A percentile compares a stretch with the other conserved stretches of the same genome.
phyloP scores from a whole-genome alignment of 1,284 basidiomycete species.

The Tilletia horrida region DNA sequence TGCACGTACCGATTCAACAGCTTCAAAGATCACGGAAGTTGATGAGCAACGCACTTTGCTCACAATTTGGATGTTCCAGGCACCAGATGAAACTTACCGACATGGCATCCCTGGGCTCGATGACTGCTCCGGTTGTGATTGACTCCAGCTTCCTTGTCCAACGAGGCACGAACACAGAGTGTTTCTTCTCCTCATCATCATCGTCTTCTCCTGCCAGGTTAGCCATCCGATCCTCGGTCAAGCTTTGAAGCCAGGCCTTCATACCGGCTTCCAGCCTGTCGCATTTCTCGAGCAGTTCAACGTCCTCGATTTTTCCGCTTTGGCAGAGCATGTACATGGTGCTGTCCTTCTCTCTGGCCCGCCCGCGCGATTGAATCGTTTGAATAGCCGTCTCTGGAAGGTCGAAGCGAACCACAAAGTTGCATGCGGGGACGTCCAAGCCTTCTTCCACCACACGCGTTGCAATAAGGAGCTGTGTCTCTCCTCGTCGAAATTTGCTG shows the following conservation, averaged over 20 bases:
- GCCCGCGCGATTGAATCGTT: background rate
- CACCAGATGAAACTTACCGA: slow-evolving; percentile 31
- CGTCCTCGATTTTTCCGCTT: background rate
- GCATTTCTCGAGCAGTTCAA: background rate
- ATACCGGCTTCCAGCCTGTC: slow-evolving; percentile 18
- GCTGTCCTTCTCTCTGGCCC: background rate
- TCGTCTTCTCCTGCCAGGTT: slow-evolving; percentile 16
- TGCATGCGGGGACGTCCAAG: slow-evolving; percentile 38
- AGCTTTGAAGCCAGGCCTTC: slow-evolving; percentile 28
- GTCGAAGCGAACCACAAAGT: slow-evolving; percentile 35
- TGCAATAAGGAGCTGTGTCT: slow-evolving; percentile 38
- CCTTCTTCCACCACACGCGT: slow-evolving; percentile 45
- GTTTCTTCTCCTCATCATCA: slow-evolving; percentile 18
- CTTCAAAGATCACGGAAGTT: slow-evolving; percentile 18
- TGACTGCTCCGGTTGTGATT: slow-evolving; percentile 29
- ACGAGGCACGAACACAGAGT: background rate
- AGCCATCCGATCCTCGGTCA: slow-evolving; percentile 22
- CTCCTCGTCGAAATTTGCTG: slow-evolving; percentile 29
- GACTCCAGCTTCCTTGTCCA: slow-evolving; percentile 23
- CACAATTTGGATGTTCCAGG: slow-evolving; percentile 27
- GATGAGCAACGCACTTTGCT: slow-evolving; percentile 25
- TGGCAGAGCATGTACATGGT: background rate
- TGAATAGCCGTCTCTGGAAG: slow-evolving; percentile 7
- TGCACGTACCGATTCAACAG: slow-evolving; percentile 15
- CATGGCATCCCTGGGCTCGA: slow-evolving; percentile 32